Conservation (phyloP, 257 asterid species). For the Solanum chaucha region DNA sequence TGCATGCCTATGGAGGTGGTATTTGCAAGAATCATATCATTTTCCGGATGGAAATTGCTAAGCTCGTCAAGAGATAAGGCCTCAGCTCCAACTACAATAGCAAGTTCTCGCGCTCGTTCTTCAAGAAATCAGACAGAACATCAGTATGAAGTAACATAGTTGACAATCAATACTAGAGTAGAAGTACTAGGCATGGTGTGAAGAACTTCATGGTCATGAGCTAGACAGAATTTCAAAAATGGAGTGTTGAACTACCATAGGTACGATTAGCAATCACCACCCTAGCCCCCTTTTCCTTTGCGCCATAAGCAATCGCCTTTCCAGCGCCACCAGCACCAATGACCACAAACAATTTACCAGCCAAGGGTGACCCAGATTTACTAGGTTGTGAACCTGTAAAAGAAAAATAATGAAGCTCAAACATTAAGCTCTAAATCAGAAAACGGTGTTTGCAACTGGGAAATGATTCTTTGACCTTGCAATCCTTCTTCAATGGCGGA, state of each 20-base stretch:
- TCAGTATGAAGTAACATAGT: neutral
- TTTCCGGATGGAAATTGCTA: constrained; percentile 63
- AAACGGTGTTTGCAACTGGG: constrained; percentile 1
- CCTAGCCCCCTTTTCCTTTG: constrained; percentile 90
- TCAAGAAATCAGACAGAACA: neutral
- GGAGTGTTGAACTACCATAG: constrained; percentile 46
- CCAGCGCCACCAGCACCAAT: constrained; percentile 99
- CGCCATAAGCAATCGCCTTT: constrained; percentile 92
- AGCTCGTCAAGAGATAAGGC: constrained; percentile 73
- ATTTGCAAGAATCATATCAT: constrained; percentile 91
- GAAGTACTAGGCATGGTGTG: neutral
- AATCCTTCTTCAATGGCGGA: constrained; percentile 78
- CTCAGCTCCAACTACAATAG: constrained; percentile 66
- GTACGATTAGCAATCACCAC: constrained; percentile 93
- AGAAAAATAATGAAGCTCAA: neutral
- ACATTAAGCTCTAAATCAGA: neutral
- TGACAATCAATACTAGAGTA: neutral
- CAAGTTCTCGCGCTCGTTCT: constrained; percentile 88
- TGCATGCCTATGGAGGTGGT: constrained; percentile 98
- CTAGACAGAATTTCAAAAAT: neutral
- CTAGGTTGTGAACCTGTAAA: constrained; percentile 29
- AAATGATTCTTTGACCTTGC: constrained; percentile 41
- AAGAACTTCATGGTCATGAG: neutral
- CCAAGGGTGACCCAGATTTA: constrained; percentile 50
- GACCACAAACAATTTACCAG: constrained; percentile 72